Conservation (phyloP, 139 green algal species). For the Pleodorina starrii region DNA sequence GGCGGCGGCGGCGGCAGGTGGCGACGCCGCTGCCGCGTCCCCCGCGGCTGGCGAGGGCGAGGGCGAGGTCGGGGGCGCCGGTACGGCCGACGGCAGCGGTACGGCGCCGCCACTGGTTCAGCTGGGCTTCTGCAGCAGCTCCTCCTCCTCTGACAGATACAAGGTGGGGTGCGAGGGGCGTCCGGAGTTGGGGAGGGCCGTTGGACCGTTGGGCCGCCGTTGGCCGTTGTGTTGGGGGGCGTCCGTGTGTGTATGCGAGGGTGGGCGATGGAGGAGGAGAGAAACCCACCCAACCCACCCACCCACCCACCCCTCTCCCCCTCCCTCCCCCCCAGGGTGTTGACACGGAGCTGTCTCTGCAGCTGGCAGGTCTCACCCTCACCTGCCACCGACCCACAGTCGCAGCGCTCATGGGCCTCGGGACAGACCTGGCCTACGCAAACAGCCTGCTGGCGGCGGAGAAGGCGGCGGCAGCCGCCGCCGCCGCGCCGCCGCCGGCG, state of each 20-base stretch:
- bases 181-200: too few species aligned
- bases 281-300: too few species aligned
- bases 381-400: slow-evolving; percentile 90
- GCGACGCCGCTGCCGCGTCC: slow-evolving; percentile 43
- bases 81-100: slow-evolving; percentile 19
- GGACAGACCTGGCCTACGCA: slow-evolving; percentile 76
- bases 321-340: slow-evolving; percentile 2
- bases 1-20: neutral
- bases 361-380: slow-evolving; percentile 18
- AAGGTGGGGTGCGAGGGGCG: neutral
- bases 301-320: too few species aligned
- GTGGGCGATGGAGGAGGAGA: too few species aligned
- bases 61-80: neutral
- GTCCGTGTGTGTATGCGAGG: too few species aligned
- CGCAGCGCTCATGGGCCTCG: slow-evolving; percentile 89
- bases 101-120: slow-evolving; percentile 15
- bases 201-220: too few species aligned
- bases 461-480: neutral
- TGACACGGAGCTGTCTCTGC: slow-evolving; percentile 20
- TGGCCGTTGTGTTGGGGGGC: too few species aligned
- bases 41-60: neutral
- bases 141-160: slow-evolving; percentile 22
- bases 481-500: neutral
- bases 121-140: slow-evolving; percentile 17
- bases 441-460: slow-evolving; percentile 31